These are phyloP conservation scores for Panaeolus papilionaceus DNA, from an alignment of 768 basidiomycete species.

Conservation along the genomic window DNA sequence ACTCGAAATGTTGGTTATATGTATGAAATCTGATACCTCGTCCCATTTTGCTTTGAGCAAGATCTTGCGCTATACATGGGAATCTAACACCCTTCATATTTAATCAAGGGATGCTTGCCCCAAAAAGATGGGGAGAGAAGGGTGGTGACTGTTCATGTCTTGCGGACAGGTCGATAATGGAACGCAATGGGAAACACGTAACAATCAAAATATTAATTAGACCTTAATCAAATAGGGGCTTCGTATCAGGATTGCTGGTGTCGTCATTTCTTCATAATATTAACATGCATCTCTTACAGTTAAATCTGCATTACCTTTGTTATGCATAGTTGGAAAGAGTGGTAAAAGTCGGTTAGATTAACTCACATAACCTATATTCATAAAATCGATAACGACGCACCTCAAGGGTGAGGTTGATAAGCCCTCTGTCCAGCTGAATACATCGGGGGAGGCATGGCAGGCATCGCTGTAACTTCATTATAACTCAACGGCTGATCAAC, in stretches of 20 bases:
- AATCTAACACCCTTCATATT: no score
- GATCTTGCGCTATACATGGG: no score
- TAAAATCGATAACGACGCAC: neutral
- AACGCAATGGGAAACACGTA: neutral
- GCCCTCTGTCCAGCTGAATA: neutral
- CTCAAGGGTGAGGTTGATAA: neutral
- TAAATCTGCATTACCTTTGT: neutral
- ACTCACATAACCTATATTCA: neutral
- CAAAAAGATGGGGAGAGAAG: no score
- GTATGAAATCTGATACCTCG: no score
- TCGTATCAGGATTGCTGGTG: neutral
- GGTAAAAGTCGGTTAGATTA: neutral
- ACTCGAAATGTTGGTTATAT: no score
- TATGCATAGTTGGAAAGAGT: neutral
- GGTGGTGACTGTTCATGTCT: neutral
- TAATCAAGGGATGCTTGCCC: no score
- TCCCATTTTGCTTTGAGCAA: no score
- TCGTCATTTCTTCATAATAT: neutral
- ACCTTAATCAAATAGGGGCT: neutral
- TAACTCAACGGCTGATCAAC: neutral
- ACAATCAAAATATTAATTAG: neutral
- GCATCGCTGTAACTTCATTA: neutral
- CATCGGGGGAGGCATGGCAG: conserved; percentile 3
- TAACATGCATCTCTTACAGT: neutral
- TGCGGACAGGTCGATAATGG: neutral